Conservation (phyloP, 2,329 filamentous ascomycete species). For the Trichoderma atroviride region DNA sequence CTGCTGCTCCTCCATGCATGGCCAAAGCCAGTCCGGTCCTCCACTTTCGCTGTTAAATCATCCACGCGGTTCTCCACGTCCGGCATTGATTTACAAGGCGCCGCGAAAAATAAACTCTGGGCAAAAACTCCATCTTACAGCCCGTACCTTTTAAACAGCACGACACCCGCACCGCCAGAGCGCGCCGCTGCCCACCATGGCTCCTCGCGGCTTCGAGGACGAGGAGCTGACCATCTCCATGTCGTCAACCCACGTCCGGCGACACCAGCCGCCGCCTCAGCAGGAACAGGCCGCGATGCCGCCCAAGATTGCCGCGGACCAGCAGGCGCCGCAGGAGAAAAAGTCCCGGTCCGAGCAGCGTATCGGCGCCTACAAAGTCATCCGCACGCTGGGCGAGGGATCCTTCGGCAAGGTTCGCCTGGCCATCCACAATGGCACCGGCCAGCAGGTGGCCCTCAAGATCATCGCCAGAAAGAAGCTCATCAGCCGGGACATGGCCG, state of each 20-base stretch:
- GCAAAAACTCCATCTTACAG: background rate
- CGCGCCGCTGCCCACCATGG: constrained; percentile 44
- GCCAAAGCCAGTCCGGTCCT: constrained; percentile 14
- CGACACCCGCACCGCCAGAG: background rate
- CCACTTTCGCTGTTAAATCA: background rate
- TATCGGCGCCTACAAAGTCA: constrained; percentile 87
- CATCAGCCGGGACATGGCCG: constrained; percentile 96
- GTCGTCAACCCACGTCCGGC: constrained; percentile 65
- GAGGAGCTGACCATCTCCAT: constrained; percentile 82
- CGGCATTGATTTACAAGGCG: constrained; percentile 26
- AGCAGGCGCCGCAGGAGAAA: constrained; percentile 40
- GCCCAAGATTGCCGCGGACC: constrained; percentile 37
- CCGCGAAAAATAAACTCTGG: background rate
- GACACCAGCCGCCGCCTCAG: constrained; percentile 42
- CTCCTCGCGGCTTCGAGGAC: constrained; percentile 67
- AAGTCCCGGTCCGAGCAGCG: constrained; percentile 73
- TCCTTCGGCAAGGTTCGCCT: constrained; percentile 99
- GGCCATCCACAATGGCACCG: constrained; percentile 86
- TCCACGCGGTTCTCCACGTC: constrained; percentile 22
- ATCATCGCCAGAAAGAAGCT: constrained; percentile 96
- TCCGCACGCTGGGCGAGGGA: constrained; percentile 90
- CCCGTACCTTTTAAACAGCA: constrained; percentile 6
- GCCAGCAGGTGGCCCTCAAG: constrained; percentile 95
- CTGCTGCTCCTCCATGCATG: constrained; percentile 14
- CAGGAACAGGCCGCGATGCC: constrained; percentile 34